Evolutionary conservation across 495 filamentous ascomycete genomes (phyloP).

Genomic region (Hypomontagnella submonticulosa): DNA sequence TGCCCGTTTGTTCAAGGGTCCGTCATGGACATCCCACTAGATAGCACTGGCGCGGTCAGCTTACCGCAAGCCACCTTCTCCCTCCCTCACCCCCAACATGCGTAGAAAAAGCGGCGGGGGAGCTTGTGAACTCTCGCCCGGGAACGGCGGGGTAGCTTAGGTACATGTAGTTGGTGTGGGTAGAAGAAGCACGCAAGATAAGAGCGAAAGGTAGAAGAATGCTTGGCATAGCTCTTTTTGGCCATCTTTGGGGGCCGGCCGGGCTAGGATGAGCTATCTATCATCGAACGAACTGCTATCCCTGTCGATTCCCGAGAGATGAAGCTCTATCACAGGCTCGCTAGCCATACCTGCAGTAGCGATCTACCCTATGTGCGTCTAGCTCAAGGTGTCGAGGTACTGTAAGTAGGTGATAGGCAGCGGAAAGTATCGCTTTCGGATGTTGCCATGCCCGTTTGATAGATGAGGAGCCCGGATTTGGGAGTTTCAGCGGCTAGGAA

Average conservation of each 20-base stretch:
- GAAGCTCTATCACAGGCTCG: slow-evolving; percentile 33
- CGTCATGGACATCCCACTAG: slow-evolving; percentile 29
- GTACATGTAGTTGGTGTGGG: slow-evolving; percentile 8
- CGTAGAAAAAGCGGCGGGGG: slow-evolving; percentile 36
- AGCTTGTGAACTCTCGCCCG: slow-evolving; percentile 27
- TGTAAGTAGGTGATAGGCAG: slow-evolving; percentile 10
- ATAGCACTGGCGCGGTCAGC: slow-evolving; percentile 24
- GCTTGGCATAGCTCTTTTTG: slow-evolving; percentile 39
- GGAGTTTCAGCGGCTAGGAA: too few species aligned
- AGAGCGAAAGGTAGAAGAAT: slow-evolving; percentile 24
- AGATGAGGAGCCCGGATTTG: background rate
- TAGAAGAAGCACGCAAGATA: slow-evolving; percentile 35
- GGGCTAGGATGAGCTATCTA: slow-evolving; percentile 39
- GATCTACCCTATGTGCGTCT: slow-evolving; percentile 22
- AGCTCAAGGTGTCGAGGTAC: slow-evolving; percentile 9
- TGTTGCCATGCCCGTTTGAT: slow-evolving; percentile 3
- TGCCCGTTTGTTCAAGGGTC: slow-evolving; percentile 32
- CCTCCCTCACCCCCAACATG: background rate
- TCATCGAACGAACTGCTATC: slow-evolving; percentile 27
- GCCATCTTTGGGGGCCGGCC: slow-evolving; percentile 19
- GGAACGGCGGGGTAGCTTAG: slow-evolving; percentile 32
- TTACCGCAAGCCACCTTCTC: slow-evolving; percentile 12
- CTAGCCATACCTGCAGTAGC: slow-evolving; percentile 19
- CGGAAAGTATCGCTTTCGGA: slow-evolving; percentile 13
- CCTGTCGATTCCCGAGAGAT: slow-evolving; percentile 30